These are phyloP conservation scores for Irpex lacteus DNA, from an alignment of 1,284 basidiomycete species.

Conservation along the genomic window DNA sequence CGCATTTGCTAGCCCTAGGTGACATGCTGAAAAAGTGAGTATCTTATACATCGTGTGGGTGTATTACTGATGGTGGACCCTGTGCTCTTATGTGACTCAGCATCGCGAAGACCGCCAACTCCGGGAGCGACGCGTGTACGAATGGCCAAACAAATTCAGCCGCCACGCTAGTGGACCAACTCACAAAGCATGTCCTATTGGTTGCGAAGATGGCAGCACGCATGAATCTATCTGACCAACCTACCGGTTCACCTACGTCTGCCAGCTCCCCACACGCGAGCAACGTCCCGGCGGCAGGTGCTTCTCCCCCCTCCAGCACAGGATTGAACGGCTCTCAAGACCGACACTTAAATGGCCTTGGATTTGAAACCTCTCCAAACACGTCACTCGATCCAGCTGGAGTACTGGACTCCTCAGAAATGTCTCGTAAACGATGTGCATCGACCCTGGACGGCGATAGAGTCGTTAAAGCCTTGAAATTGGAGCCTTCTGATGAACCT, in stretches of 20 bases:
- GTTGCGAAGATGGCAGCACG: slow-evolving; percentile 48
- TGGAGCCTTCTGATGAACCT: slow-evolving; percentile 62
- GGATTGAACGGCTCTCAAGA: slow-evolving; percentile 18
- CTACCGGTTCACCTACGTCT: slow-evolving; percentile 17
- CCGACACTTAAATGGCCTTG: slow-evolving; percentile 22
- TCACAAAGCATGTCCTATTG: slow-evolving; percentile 44
- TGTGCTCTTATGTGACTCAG: slow-evolving; percentile 25
- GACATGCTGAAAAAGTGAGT: slow-evolving; percentile 40
- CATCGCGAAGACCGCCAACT: slow-evolving; percentile 47
- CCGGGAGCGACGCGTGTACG: slow-evolving; percentile 45
- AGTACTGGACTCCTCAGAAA: slow-evolving; percentile 27
- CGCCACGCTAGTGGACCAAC: slow-evolving; percentile 42
- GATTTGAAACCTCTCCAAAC: slow-evolving; percentile 17
- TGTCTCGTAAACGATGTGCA: slow-evolving; percentile 62
- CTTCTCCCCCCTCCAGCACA: slow-evolving; percentile 13
- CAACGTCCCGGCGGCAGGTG: slow-evolving; percentile 15
- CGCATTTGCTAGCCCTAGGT: slow-evolving; percentile 37
- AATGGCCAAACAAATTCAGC: slow-evolving; percentile 45
- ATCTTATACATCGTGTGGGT: slow-evolving; percentile 13
- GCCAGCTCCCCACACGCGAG: slow-evolving; percentile 16
- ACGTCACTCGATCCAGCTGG: slow-evolving; percentile 22
- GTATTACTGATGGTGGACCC: slow-evolving; percentile 14
- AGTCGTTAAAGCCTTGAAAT: slow-evolving; percentile 60
- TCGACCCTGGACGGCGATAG: slow-evolving; percentile 62
- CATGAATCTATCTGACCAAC: slow-evolving; percentile 39